Evolutionary conservation across 768 basidiomycete genomes (phyloP).

Genomic region (Boletus rex-veris): DNA sequence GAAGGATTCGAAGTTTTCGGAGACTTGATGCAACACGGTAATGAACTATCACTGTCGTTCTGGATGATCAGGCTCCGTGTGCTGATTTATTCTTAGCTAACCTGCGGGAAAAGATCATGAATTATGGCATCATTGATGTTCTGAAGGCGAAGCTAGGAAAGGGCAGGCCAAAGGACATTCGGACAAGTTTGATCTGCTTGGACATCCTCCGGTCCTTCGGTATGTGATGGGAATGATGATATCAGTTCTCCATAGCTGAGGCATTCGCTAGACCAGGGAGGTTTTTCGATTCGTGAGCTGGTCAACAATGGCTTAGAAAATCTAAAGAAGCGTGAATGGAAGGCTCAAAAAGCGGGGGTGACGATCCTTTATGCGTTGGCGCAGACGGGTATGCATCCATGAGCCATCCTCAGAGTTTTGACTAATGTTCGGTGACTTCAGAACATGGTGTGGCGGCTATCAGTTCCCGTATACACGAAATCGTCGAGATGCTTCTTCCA

Average conservation of each 20-base stretch:
- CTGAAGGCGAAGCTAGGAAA: conserved; percentile 10
- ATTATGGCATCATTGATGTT: conserved; percentile 10
- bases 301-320: conserved; percentile 8
- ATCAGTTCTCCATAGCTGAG: not conserved
- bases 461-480: not conserved
- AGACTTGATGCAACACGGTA: conserved; percentile 21
- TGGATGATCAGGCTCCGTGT: not conserved
- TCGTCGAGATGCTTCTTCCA: not conserved
- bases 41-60: not conserved
- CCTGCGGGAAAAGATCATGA: conserved; percentile 6
- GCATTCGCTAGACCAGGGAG: not conserved
- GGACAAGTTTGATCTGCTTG: conserved; percentile 20
- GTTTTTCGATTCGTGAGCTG: conserved; percentile 8
- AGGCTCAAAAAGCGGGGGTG: conserved; percentile 22
- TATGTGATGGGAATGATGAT: not conserved
- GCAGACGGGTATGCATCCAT: conserved; percentile 12
- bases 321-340: conserved; percentile 8
- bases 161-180: conserved; percentile 10
- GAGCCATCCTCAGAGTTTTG: not conserved
- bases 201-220: conserved; percentile 19
- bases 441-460: not conserved
- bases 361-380: conserved; percentile 22
- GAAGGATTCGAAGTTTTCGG: conserved; percentile 23
- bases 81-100: conserved; percentile 4
- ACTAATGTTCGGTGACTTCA: not conserved